A percentile compares a stretch with the other conserved stretches of the same genome.
phyloP scores from a whole-genome alignment of 257 asterid genomes.

The Nicotiana benthamiana region DNA sequence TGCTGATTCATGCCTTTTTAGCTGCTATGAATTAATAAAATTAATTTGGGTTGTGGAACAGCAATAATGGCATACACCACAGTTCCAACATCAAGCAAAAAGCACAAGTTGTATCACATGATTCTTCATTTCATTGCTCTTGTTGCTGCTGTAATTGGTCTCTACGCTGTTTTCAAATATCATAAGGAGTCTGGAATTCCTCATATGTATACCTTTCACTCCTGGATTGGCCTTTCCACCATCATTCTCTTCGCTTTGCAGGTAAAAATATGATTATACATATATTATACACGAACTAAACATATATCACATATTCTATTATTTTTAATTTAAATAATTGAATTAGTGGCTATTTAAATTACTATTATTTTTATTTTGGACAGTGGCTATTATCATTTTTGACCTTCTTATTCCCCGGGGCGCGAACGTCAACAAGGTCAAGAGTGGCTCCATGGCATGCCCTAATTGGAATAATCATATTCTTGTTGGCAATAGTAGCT shows the following conservation, averaged over 20 bases:
- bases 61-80: constrained; percentile 46
- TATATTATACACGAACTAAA: too few relatives aligned
- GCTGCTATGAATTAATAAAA: background rate
- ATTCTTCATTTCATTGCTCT: constrained; percentile 40
- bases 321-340: too few relatives aligned
- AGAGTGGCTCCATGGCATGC: constrained; percentile 45
- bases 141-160: constrained; percentile 33
- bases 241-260: constrained; percentile 43
- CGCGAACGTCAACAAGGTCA: constrained; percentile 16
- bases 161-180: constrained; percentile 51
- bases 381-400: constrained; percentile 44
- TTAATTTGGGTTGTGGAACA: constrained; percentile 4
- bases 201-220: constrained; percentile 48
- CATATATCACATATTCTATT: too few relatives aligned
- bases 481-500: constrained; percentile 39
- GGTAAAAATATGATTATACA: constrained; percentile 17
- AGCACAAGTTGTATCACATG: constrained; percentile 34
- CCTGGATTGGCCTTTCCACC: constrained; percentile 67
- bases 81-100: constrained; percentile 12
- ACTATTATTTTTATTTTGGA: too few relatives aligned
- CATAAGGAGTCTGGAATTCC: constrained; percentile 27
- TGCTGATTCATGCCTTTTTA: too few relatives aligned
- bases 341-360: too few relatives aligned
- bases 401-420: constrained; percentile 25
- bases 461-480: constrained; percentile 32